These are phyloP conservation scores for Claviceps pazoutovae DNA, from an alignment of 2,329 filamentous ascomycete species.

Conservation along the genomic window DNA sequence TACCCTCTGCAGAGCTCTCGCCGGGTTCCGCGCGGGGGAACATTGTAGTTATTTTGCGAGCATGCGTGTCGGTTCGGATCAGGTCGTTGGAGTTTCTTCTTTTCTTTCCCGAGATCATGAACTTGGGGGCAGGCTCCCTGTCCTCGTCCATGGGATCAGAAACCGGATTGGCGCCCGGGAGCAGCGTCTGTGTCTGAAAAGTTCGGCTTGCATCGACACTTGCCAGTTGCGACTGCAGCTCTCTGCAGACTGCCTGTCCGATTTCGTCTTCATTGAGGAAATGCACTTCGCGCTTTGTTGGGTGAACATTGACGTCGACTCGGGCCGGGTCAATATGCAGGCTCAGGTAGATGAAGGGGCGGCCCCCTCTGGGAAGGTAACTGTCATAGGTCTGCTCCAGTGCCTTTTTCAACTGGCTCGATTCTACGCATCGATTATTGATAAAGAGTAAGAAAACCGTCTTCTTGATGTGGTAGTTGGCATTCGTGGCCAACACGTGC, in stretches of 20 bases:
- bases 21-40: slow-evolving; percentile 41
- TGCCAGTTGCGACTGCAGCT: slow-evolving; percentile 64
- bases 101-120: slow-evolving; percentile 24
- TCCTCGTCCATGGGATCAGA: slow-evolving; percentile 15
- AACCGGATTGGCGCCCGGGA: slow-evolving; percentile 45
- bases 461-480: slow-evolving; percentile 87
- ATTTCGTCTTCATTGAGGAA: slow-evolving; percentile 98
- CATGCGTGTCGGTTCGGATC: slow-evolving; percentile 74
- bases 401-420: slow-evolving; percentile 72
- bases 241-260: slow-evolving; percentile 68
- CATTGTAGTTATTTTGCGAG: slow-evolving; percentile 96
- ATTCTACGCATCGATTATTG: slow-evolving; percentile 90
- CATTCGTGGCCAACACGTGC: slow-evolving; percentile 72
- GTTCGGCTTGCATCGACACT: slow-evolving; percentile 87
- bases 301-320: slow-evolving; percentile 95
- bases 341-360: slow-evolving; percentile 86
- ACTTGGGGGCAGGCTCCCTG: slow-evolving; percentile 17
- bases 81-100: slow-evolving; percentile 53
- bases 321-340: slow-evolving; percentile 83
- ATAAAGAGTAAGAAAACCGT: slow-evolving; percentile 85
- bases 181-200: slow-evolving; percentile 83
- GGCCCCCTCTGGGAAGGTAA: slow-evolving; percentile 85
- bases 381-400: slow-evolving; percentile 78
- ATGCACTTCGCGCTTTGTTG: slow-evolving; percentile 92
- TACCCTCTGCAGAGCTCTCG: slow-evolving; percentile 8